Percentiles rank a stretch among this genome's conserved stretches.
Evolutionary conservation across 371 early-diverging fungal genomes (phyloP).

Genomic region (Syncephalastrum contaminatum): DNA sequence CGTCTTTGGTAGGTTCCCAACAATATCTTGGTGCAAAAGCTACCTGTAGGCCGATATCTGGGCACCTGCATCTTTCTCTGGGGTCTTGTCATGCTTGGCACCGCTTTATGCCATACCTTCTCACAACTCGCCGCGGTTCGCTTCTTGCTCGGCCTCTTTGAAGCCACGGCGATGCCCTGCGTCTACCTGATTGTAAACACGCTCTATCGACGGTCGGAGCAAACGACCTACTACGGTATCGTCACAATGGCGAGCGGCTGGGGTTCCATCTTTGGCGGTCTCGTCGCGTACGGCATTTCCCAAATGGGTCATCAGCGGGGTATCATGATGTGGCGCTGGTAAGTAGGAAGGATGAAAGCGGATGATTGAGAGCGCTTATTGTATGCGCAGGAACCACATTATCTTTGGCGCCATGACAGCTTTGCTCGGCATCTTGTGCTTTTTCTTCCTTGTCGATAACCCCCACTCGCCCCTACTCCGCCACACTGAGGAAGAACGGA

Average conservation of each 20-base stretch:
- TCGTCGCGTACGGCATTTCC: conserved; percentile 14
- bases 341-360: neutral
- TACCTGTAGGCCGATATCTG: conserved; percentile 26
- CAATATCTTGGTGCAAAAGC: conserved; percentile 25
- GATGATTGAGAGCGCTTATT: too few species aligned
- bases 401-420: conserved; percentile 18
- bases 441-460: conserved; percentile 20
- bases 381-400: conserved; percentile 11
- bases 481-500: conserved; percentile 14
- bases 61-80: conserved; percentile 17
- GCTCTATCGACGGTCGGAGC: conserved; percentile 13
- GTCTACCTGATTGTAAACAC: conserved; percentile 26
- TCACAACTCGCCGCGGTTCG: conserved; percentile 23
- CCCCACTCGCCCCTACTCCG: conserved; percentile 9
- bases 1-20: conserved; percentile 17
- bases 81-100: conserved; percentile 20
- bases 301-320: conserved; percentile 10
- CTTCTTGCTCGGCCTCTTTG: conserved; percentile 23
- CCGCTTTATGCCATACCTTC: conserved; percentile 25
- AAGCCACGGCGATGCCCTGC: conserved; percentile 28
- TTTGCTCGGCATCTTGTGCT: conserved; percentile 13
- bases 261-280: conserved; percentile 26
- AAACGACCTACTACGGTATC: conserved; percentile 23
- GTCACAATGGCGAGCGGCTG: conserved; percentile 21
- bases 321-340: conserved; percentile 20